A percentile compares a stretch with the other conserved stretches of the same genome.
These are phyloP conservation scores for Tulasnella sp. DNA, from an alignment of 768 basidiomycete genomes.

Conservation along the genomic window DNA sequence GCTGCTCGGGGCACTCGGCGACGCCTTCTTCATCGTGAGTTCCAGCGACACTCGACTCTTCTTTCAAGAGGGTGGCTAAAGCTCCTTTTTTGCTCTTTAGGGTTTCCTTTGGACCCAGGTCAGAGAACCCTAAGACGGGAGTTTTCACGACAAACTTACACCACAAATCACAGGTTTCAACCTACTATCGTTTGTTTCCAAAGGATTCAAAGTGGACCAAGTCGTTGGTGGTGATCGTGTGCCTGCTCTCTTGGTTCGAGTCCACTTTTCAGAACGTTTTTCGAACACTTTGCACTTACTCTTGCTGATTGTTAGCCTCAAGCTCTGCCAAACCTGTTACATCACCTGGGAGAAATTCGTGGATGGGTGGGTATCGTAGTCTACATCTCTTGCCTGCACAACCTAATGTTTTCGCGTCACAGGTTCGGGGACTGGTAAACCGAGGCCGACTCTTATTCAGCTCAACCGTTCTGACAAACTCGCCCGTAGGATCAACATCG, in stretches of 20 bases:
- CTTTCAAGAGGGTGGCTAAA: neutral
- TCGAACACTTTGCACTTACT: neutral
- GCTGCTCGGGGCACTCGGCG: neutral
- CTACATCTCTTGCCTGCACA: neutral
- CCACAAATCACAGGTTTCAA: neutral
- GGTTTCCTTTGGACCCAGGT: slow-evolving; percentile 13
- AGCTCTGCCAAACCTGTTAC: neutral
- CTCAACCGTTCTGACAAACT: neutral
- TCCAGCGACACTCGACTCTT: neutral
- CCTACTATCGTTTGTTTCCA: slow-evolving; percentile 2
- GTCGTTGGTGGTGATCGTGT: neutral
- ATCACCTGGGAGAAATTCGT: slow-evolving; percentile 8
- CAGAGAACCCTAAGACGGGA: neutral
- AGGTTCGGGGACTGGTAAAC: slow-evolving; percentile 19
- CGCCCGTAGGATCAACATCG: neutral
- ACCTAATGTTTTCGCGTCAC: neutral
- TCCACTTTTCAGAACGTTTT: neutral
- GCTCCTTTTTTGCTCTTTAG: neutral
- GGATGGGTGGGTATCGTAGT: neutral
- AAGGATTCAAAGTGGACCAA: slow-evolving; percentile 3
- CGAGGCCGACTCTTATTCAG: neutral
- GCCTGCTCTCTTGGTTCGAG: neutral
- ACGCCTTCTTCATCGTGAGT: slow-evolving; percentile 12
- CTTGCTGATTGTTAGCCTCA: neutral
- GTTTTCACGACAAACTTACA: neutral